Conservation (phyloP, 1,139 yeast genomes). For the Scheffersomyces quercinus region DNA sequence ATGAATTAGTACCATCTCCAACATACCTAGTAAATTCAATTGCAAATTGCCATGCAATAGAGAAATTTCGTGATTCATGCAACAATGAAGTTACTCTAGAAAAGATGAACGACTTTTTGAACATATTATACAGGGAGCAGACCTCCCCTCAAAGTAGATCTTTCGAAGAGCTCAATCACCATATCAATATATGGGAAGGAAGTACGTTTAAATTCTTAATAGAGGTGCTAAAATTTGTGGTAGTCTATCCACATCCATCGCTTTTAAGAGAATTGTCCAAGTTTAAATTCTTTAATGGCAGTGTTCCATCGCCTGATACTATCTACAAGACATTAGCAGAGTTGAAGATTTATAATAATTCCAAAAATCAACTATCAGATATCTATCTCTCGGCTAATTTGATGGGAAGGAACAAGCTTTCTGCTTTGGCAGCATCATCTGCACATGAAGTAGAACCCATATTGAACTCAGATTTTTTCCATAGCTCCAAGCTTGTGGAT, state of each 20-base stretch:
- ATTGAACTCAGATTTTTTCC: conserved; percentile 4
- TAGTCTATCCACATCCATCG: conserved; percentile 37
- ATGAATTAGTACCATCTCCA: conserved; percentile 22
- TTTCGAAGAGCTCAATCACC: conserved; percentile 25
- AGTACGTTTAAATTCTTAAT: conserved; percentile 22
- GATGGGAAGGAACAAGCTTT: conserved; percentile 21
- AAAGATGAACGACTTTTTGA: conserved; percentile 16
- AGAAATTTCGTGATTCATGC: conserved; percentile 14
- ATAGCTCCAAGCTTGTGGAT: conserved; percentile 14
- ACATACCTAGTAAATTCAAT: conserved; percentile 29
- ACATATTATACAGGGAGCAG: conserved; percentile 12
- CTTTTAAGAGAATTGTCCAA: conserved; percentile 15
- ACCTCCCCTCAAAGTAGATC: conserved; percentile 10
- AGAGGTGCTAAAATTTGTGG: conserved; percentile 30
- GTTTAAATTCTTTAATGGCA: conserved; percentile 16
- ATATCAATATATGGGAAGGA: conserved; percentile 38
- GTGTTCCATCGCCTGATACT: conserved; percentile 10
- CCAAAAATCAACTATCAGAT: conserved; percentile 26
- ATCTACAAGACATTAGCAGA: conserved; percentile 21
- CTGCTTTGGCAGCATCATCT: conserved; percentile 21
- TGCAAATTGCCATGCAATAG: conserved; percentile 16
- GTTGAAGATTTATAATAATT: conserved; percentile 26
- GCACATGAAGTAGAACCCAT: conserved; percentile 16
- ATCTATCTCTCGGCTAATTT: conserved; percentile 31
- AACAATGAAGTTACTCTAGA: conserved; percentile 8